Evolutionary conservation across 768 basidiomycete genomes (phyloP), one percentile per base, ranked within the genome.

Genomic region (Leccinum ochraceum): DNA sequence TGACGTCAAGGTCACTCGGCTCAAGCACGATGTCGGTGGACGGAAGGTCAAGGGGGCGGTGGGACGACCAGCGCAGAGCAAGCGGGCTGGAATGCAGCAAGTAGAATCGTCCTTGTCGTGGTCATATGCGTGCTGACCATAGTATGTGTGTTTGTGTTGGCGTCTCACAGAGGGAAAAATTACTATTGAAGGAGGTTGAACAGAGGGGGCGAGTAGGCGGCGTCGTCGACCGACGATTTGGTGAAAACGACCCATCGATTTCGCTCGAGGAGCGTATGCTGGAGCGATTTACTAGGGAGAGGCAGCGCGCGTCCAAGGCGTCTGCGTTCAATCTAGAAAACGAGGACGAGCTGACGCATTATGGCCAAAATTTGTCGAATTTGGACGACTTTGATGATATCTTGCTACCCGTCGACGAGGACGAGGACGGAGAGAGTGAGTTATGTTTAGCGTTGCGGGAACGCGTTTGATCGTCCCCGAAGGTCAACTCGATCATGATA

Each of bases 181-280:
- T 88, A 0, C 78, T 99, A 24, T 76, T 98, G 57, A 95, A 94
- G 61, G 95, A 98, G 76, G 89, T 86, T 56, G 85, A 93, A 61
- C 84, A 90, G 54, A 89, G 86, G 65, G 87, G 85, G 53, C 89
- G 87, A 63, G 86, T 90, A 10, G 95, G 95, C 6, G 92, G 95
- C 6, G 88, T 99, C 60, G 78, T 95, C 59, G 97, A 99, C 75
- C 85, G 93, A 55, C 89, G 97, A 20, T 98, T 98, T 71, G 97
- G 97, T 77, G 97, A 99, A 83, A 88, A 92, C 70, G 88, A 98
- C 63, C 88, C 95, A 2, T 83, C 87, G 10, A 87, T 98, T 84
- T 88, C 91, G n/a, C 79, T 94, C 34, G 97, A 99, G 73, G 96
- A 98, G 65, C 89, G 94, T 62, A 98, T 98, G 89, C 81, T 98